A percentile compares a stretch with the other conserved stretches of the same genome.
phyloP scores from a whole-genome alignment of 2,329 filamentous ascomycete genomes.

The Pseudopithomyces chartarum region DNA sequence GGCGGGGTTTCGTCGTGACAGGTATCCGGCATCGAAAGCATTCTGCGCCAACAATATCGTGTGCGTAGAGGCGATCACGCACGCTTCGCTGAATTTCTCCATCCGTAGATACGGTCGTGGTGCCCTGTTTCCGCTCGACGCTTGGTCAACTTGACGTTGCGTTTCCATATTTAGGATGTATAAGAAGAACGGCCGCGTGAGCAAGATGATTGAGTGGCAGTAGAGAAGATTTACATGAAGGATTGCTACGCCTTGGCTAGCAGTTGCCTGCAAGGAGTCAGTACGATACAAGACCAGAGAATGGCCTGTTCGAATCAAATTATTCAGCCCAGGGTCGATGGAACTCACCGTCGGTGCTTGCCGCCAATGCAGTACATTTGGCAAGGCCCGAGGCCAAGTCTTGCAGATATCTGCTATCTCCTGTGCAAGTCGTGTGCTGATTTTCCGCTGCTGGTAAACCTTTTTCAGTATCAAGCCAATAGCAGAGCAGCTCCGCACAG shows the following conservation, averaged over 20 bases:
- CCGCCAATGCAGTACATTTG: conserved; percentile 56
- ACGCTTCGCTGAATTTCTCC: conserved; percentile 55
- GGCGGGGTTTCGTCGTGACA: conserved; percentile 46
- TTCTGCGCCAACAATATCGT: conserved; percentile 48
- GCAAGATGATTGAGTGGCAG: conserved; percentile 65
- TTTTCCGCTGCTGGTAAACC: conserved; percentile 64
- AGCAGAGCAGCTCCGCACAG: conserved; percentile 62
- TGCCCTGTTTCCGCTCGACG: conserved; percentile 23
- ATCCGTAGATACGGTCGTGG: conserved; percentile 46
- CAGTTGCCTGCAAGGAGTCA: conserved; percentile 19
- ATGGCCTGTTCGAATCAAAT: too few relatives aligned
- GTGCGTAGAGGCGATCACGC: conserved; percentile 48
- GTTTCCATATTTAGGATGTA: conserved; percentile 57
- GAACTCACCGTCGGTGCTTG: conserved; percentile 48
- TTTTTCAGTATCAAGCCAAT: conserved; percentile 64
- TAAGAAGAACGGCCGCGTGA: conserved; percentile 69
- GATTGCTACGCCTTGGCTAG: conserved; percentile 62
- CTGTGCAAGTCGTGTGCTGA: conserved; percentile 62
- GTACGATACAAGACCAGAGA: too few relatives aligned
- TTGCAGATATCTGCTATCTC: conserved; percentile 62
- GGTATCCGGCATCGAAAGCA: conserved; percentile 47
- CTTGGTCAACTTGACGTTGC: conserved; percentile 40
- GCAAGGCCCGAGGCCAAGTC: conserved; percentile 57
- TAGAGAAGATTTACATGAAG: conserved; percentile 67
- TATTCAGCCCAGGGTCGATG: too few relatives aligned